Evolutionary conservation across 179 eudicot species (phyloP).

Genomic region (Beta lomatogona): DNA sequence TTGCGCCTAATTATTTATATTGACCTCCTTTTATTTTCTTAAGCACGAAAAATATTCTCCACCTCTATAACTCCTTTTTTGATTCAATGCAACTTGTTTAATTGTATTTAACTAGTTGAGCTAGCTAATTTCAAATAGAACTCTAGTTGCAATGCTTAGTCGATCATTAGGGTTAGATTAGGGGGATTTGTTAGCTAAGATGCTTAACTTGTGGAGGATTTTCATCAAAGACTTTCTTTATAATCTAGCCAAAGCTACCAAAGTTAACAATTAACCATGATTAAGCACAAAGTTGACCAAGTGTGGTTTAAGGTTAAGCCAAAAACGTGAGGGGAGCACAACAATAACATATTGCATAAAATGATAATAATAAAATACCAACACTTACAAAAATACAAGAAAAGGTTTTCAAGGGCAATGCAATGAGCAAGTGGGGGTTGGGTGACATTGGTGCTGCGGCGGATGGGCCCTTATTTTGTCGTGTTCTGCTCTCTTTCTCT

Average conservation of each 20-base stretch:
- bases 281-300: constrained; percentile 46
- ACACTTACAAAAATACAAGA: not conserved
- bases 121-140: not conserved
- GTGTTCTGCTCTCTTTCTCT: constrained; percentile 19
- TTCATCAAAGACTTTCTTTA: constrained; percentile 14
- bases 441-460: constrained; percentile 41
- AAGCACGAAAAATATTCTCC: too few relatives aligned
- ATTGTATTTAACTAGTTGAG: not conserved
- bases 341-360: constrained; percentile 3
- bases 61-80: too few relatives aligned
- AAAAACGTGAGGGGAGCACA: constrained; percentile 40
- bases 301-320: constrained; percentile 25
- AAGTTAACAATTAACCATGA: constrained; percentile 37
- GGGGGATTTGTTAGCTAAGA: constrained; percentile 23
- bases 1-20: too few relatives aligned
- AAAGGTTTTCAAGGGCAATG: not conserved
- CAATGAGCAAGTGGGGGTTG: constrained; percentile 42
- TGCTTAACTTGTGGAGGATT: constrained; percentile 25
- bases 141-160: not conserved
- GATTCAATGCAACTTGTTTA: too few relatives aligned
- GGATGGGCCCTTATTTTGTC: constrained; percentile 41
- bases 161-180: constrained; percentile 10
- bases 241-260: not conserved
- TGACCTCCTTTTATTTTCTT: too few relatives aligned
- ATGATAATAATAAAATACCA: not conserved